Percentiles rank a stretch among this genome's conserved stretches.
Conservation (phyloP, 345 rosid genomes). For the Sisymbrium irio region DNA sequence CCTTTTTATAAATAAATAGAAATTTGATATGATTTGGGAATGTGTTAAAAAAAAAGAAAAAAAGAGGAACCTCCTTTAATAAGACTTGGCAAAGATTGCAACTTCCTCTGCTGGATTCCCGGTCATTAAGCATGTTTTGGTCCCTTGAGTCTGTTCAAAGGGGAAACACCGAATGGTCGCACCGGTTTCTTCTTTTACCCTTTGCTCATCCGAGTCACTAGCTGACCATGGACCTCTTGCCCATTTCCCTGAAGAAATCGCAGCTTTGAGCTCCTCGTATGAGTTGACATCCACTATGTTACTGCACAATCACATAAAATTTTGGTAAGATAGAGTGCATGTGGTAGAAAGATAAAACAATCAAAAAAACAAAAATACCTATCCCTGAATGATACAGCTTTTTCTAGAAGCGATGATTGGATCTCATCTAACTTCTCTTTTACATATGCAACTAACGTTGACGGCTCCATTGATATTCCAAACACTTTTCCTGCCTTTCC, state of each 20-base stretch:
- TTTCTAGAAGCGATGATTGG: slow-evolving; percentile 74
- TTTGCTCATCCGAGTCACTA: slow-evolving; percentile 70
- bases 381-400: slow-evolving; percentile 66
- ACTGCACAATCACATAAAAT: slow-evolving; percentile 42
- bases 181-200: slow-evolving; percentile 93
- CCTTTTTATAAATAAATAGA: too few relatives aligned
- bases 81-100: slow-evolving; percentile 88
- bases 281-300: slow-evolving; percentile 85
- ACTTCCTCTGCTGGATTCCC: slow-evolving; percentile 78
- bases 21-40: not conserved
- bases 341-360: not conserved
- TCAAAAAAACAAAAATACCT: slow-evolving; percentile 48
- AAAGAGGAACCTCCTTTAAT: slow-evolving; percentile 27
- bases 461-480: slow-evolving; percentile 87
- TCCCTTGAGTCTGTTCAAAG: slow-evolving; percentile 65
- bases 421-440: slow-evolving; percentile 90
- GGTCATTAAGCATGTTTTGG: slow-evolving; percentile 78
- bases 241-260: slow-evolving; percentile 83
- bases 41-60: not conserved
- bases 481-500: slow-evolving; percentile 89
- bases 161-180: slow-evolving; percentile 94
- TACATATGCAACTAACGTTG: slow-evolving; percentile 60
- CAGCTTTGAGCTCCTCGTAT: slow-evolving; percentile 75
- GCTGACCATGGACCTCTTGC: slow-evolving; percentile 98
- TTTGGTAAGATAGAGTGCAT: not conserved